Conservation (phyloP, 1,139 yeast genomes). For the Blastobotrys illinoisensis region DNA sequence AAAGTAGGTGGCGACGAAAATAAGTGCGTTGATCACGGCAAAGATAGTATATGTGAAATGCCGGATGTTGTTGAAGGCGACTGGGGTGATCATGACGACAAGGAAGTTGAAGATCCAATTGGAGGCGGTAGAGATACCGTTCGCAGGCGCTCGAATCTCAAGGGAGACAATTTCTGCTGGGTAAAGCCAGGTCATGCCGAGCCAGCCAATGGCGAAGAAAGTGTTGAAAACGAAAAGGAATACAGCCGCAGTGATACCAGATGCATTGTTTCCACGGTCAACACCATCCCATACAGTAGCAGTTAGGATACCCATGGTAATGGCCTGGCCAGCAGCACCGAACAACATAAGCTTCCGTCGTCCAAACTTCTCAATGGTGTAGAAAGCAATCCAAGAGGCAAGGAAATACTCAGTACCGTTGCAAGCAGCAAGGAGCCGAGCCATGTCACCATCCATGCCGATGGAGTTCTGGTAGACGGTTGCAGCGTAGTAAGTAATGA, state of each 20-base stretch:
- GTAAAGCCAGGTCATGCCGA: constrained; percentile 44
- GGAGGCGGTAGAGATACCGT: constrained; percentile 51
- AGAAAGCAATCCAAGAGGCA: constrained; percentile 41
- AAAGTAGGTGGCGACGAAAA: constrained; percentile 18
- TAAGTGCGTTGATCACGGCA: constrained; percentile 38
- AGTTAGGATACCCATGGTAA: constrained; percentile 24
- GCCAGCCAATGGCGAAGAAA: constrained; percentile 52
- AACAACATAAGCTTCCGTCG: constrained; percentile 51
- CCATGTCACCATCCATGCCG: constrained; percentile 37
- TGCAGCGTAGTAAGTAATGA: constrained; percentile 56
- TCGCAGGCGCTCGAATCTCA: constrained; percentile 48
- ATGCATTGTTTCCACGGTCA: constrained; percentile 10
- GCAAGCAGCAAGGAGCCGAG: constrained; percentile 41
- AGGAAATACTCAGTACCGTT: constrained; percentile 45
- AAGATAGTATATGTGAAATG: constrained; percentile 43
- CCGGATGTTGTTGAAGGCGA: constrained; percentile 41
- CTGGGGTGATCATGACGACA: constrained; percentile 51
- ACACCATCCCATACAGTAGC: constrained; percentile 22
- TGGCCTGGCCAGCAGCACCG: constrained; percentile 31
- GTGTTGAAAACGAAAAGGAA: constrained; percentile 50
- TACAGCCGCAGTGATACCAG: constrained; percentile 40
- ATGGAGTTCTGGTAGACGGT: constrained; percentile 41
- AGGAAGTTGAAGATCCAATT: constrained; percentile 47
- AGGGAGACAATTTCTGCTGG: constrained; percentile 43
- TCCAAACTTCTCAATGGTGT: constrained; percentile 51